These are phyloP conservation scores for Lipomyces chichibuensis DNA, from an alignment of 805 yeast species.

Conservation along the genomic window DNA sequence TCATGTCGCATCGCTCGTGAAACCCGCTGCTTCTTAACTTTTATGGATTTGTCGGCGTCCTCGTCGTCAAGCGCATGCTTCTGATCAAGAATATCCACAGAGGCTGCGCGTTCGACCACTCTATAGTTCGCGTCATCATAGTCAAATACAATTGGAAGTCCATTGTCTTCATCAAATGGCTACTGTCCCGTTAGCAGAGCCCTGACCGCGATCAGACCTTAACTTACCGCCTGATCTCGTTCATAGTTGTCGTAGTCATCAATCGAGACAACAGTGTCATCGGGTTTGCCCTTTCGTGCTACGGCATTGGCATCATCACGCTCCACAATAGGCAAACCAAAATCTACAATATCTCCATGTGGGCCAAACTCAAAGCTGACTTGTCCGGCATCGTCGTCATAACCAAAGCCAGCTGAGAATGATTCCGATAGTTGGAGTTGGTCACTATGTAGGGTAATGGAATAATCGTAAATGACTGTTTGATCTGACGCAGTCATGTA, in stretches of 20 bases:
- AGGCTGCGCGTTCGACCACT: not conserved
- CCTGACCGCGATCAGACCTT: not conserved
- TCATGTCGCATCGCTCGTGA: slow-evolving; percentile 2
- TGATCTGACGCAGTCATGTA: not conserved
- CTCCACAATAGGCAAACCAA: not conserved
- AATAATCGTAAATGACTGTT: not conserved
- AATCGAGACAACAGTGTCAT: not conserved
- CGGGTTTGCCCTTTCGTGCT: not conserved
- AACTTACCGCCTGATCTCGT: not conserved
- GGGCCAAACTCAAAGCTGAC: slow-evolving; percentile 30
- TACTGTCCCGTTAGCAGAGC: not conserved
- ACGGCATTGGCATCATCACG: not conserved
- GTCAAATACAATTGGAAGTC: not conserved
- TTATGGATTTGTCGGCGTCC: not conserved
- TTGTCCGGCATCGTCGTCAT: slow-evolving; percentile 30
- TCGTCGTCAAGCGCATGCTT: slow-evolving; percentile 5
- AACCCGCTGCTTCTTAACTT: not conserved
- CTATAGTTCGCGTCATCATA: slow-evolving; percentile 6
- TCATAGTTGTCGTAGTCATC: not conserved
- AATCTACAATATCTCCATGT: slow-evolving; percentile 22
- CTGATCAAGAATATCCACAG: not conserved
- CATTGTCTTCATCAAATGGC: not conserved
- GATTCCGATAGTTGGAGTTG: not conserved
- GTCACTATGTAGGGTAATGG: not conserved
- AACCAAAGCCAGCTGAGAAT: slow-evolving; percentile 5